Evolutionary conservation across 495 filamentous ascomycete species (phyloP).

Genomic region (Neurospora sp.): DNA sequence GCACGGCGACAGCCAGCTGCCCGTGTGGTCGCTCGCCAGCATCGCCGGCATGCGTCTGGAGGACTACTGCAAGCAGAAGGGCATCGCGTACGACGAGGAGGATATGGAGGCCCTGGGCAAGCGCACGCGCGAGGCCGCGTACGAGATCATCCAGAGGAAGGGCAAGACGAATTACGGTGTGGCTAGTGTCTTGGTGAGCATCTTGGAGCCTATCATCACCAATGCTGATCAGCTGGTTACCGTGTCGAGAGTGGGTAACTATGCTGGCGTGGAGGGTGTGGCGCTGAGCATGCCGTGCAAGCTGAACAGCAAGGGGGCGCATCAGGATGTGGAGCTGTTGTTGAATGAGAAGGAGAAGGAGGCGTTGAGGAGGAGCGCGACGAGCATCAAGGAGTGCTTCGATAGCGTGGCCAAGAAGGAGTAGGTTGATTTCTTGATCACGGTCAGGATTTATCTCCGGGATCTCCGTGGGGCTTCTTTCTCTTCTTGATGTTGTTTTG

Average conservation of each 20-base stretch:
- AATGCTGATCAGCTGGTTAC: slow-evolving; percentile 20
- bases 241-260: slow-evolving; percentile 19
- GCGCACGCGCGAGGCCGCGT: slow-evolving; percentile 31
- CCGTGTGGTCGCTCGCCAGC: slow-evolving; percentile 22
- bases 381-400: slow-evolving; percentile 13
- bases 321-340: slow-evolving; percentile 20
- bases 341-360: slow-evolving; percentile 14
- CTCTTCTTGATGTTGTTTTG: not conserved
- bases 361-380: slow-evolving; percentile 28
- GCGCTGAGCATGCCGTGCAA: slow-evolving; percentile 26
- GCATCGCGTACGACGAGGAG: slow-evolving; percentile 11
- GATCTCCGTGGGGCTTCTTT: not conserved
- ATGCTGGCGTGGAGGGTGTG: slow-evolving; percentile 18
- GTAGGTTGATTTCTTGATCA: not conserved
- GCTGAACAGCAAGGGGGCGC: slow-evolving; percentile 18
- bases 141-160: slow-evolving; percentile 47
- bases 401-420: not conserved
- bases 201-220: slow-evolving; percentile 21
- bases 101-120: slow-evolving; percentile 13
- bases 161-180: slow-evolving; percentile 54
- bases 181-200: slow-evolving; percentile 30
- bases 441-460: not conserved
- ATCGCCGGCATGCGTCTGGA: slow-evolving; percentile 21
- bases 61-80: slow-evolving; percentile 18
- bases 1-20: slow-evolving; percentile 24